A percentile compares a stretch with the other conserved stretches of the same genome.
These are phyloP conservation scores for Mucor circinelloides DNA, from an alignment of 371 early-diverging fungal genomes.

Conservation along the genomic window DNA sequence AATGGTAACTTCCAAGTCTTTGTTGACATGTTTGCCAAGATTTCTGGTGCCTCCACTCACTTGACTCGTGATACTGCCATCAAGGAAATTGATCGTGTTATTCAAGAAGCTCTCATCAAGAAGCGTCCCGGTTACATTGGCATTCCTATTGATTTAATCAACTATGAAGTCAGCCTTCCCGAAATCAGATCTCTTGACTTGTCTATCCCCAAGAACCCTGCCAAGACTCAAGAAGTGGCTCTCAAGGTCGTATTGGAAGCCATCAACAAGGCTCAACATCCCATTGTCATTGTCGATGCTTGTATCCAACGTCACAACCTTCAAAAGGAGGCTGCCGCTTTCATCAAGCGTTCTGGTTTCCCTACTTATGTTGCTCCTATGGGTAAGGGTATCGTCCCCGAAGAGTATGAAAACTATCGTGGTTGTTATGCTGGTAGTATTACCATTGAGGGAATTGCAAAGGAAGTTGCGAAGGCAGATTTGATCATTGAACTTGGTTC, in stretches of 20 bases:
- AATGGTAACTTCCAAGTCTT: conserved; percentile 55
- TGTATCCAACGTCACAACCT: conserved; percentile 41
- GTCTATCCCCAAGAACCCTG: conserved; percentile 25
- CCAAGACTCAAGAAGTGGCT: conserved; percentile 24
- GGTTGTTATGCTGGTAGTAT: conserved; percentile 43
- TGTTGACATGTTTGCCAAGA: conserved; percentile 35
- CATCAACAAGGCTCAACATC: conserved; percentile 35
- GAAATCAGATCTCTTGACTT: conserved; percentile 17
- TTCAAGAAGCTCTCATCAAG: conserved; percentile 17
- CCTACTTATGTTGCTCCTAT: conserved; percentile 50
- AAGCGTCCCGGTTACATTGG: conserved; percentile 50
- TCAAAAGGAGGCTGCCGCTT: conserved; percentile 26
- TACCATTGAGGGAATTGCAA: conserved; percentile 27
- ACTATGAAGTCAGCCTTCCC: conserved; percentile 26
- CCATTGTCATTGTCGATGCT: conserved; percentile 51
- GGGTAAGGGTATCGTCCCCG: conserved; percentile 49
- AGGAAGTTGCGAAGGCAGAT: conserved; percentile 44
- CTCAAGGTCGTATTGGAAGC: conserved; percentile 12
- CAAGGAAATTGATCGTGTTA: conserved; percentile 46
- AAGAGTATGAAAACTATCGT: conserved; percentile 32
- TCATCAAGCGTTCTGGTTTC: conserved; percentile 40
- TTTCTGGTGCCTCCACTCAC: conserved; percentile 41
- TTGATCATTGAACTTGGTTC: conserved; percentile 48
- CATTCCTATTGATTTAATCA: conserved; percentile 49
- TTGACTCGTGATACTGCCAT: conserved; percentile 33